Evolutionary conservation across 148 eudicot genomes (phyloP).

Genomic region (Salicornia ramosissima): DNA sequence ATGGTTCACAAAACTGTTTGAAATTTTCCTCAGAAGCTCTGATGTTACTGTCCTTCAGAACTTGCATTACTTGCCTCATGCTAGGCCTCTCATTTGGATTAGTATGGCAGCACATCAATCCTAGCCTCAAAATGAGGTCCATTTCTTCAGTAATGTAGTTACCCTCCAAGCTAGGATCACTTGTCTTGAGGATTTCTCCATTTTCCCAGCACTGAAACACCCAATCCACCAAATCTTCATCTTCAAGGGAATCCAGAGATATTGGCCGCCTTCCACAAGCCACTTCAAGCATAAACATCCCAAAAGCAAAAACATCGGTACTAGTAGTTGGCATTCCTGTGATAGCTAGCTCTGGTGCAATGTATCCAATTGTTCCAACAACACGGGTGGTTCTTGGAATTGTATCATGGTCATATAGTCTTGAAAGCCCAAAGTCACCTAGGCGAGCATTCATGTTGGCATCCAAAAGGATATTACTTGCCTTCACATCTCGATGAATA

Average conservation of each 20-base stretch:
- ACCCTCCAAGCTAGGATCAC: conserved; percentile 11
- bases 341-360: conserved; percentile 46
- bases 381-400: conserved; percentile 45
- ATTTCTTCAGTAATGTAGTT: conserved; percentile 15
- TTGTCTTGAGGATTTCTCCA: conserved; percentile 12
- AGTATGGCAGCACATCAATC: conserved; percentile 4
- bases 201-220: conserved; percentile 11
- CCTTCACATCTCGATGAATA: conserved; percentile 56
- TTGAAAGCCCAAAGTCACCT: conserved; percentile 63
- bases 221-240: conserved; percentile 32
- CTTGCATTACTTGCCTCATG: conserved; percentile 13
- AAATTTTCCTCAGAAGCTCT: background rate
- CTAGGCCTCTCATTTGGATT: conserved; percentile 14
- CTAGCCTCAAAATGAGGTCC: conserved; percentile 10
- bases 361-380: conserved; percentile 58
- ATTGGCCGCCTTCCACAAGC: conserved; percentile 47
- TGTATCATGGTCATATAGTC: conserved; percentile 49
- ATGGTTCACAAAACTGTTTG: background rate
- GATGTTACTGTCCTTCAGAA: background rate
- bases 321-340: conserved; percentile 47
- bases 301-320: conserved; percentile 53
- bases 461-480: conserved; percentile 61
- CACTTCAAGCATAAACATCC: conserved; percentile 38
- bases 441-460: conserved; percentile 47
- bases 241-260: conserved; percentile 25